Conservation (phyloP, 1,139 yeast genomes). For the Geotrichum carabidarum region DNA sequence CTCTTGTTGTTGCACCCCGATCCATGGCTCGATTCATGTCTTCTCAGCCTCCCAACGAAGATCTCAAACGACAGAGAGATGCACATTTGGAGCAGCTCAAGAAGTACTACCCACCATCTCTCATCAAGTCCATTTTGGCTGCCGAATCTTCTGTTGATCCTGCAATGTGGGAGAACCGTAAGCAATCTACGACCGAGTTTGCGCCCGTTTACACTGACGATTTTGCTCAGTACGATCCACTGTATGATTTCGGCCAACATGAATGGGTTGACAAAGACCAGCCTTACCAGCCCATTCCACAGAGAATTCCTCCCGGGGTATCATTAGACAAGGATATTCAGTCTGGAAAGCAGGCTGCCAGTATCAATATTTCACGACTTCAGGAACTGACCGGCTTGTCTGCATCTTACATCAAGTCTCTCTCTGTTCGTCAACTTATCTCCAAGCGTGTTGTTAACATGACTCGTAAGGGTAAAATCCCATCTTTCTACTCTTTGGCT, state of each 20-base stretch:
- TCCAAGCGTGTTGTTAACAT: constrained; percentile 81
- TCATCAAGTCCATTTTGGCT: constrained; percentile 71
- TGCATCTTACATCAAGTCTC: constrained; percentile 56
- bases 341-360: constrained; percentile 42
- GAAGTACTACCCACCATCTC: constrained; percentile 69
- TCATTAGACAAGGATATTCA: constrained; percentile 34
- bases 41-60: constrained; percentile 1
- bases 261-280: constrained; percentile 42
- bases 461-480: constrained; percentile 90
- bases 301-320: constrained; percentile 41
- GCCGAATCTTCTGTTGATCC: constrained; percentile 76
- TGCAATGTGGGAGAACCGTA: constrained; percentile 43
- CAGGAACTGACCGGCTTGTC: constrained; percentile 66
- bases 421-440: constrained; percentile 49
- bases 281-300: constrained; percentile 45
- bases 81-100: constrained; percentile 57
- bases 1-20: background rate
- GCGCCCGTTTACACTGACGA: constrained; percentile 62
- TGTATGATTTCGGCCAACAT: constrained; percentile 52
- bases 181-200: constrained; percentile 43
- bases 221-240: constrained; percentile 51
- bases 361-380: constrained; percentile 37
- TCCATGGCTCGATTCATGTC: constrained; percentile 7
- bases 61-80: constrained; percentile 28
- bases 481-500: constrained; percentile 76